Evolutionary conservation across 1,284 basidiomycete genomes (phyloP).

Genomic region (Leucoagaricus sp.): DNA sequence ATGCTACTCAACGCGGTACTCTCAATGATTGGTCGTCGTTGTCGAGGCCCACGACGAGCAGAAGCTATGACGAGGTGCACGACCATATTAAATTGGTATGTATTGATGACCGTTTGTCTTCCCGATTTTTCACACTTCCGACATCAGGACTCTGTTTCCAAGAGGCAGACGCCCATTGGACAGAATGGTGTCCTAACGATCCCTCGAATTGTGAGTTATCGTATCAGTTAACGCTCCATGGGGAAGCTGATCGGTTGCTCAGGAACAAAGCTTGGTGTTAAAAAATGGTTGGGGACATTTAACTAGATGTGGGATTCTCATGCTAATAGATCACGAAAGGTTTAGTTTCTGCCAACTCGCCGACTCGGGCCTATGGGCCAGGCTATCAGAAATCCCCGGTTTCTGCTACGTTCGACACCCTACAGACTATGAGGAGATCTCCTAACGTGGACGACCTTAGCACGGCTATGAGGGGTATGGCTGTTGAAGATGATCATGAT

Average conservation of each 20-base stretch:
- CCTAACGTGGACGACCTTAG: constrained; percentile 56
- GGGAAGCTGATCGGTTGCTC: neutral
- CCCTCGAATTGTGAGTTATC: constrained; percentile 42
- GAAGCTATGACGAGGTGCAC: constrained; percentile 60
- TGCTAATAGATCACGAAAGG: constrained; percentile 23
- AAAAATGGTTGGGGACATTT: constrained; percentile 8
- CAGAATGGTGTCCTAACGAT: constrained; percentile 35
- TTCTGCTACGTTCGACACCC: constrained; percentile 19
- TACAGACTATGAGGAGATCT: constrained; percentile 21
- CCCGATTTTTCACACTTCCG: constrained; percentile 39
- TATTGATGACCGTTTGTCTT: constrained; percentile 14
- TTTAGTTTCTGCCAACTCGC: constrained; percentile 44
- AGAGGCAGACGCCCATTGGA: constrained; percentile 43
- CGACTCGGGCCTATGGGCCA: constrained; percentile 42
- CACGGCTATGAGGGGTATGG: constrained; percentile 63
- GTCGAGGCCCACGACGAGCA: constrained; percentile 48
- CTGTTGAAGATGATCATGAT: constrained; percentile 61
- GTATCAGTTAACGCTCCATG: constrained; percentile 13
- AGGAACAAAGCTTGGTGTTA: constrained; percentile 13
- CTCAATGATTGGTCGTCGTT: constrained; percentile 56
- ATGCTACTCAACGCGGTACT: constrained; percentile 46
- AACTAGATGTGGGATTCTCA: too few relatives aligned
- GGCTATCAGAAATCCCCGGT: constrained; percentile 21
- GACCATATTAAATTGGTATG: constrained; percentile 11
- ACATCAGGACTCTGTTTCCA: constrained; percentile 42